Evolutionary conservation across 1,284 basidiomycete genomes (phyloP), one percentile per base, ranked within the genome.

Genomic region (Meira nashicola): DNA sequence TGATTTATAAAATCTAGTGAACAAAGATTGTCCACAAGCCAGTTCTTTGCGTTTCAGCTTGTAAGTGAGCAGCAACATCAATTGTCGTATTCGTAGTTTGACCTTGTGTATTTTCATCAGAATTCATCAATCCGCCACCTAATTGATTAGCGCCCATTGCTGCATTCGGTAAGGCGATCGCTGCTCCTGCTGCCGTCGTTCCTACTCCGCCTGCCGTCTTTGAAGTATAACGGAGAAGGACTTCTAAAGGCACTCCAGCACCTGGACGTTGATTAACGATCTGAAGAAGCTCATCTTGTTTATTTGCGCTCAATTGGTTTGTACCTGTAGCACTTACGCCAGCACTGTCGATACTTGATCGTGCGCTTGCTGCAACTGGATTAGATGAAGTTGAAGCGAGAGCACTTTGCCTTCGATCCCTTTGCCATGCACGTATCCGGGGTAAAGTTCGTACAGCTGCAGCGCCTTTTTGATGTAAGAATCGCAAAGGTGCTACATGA

Each of bases 231-330:
- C 50, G 50, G 5, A 53, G 47, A 19, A 19, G 17, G 2, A 56
- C 55, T 10, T 50, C 25, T 4, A 56, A 25, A 25, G 55, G 55
- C 8, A 56, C n/a, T 1, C 55, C 55, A 49, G n/a, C 25, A 12
- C 55, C 55, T n/a, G 12, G 14, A 12, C 19, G 39, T 21, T 56
- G 44, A 49, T 56, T 56, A 10, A 56, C 47, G 44, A 56, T 53
- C 5, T 17, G 46, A 3, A 8, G 28, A 3, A 33, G 8, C 8
- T 33, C 28, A 33, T 33, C 28, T 33, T 33, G 28, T 33, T 8
- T 33, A 33, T 33, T 33, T 33, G 28, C 8, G 8, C 28, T 8
- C 4, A 33, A 8, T 33, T 33, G 28, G 8, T 33, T 33, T 25
- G 46, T 23, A 43, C 19, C 15, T 21, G 41, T 43, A n/a, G 4